Percentiles rank a stretch among this genome's conserved stretches.
Conservation (phyloP, 2,329 filamentous ascomycete species). For the Fusarium hainanense region DNA sequence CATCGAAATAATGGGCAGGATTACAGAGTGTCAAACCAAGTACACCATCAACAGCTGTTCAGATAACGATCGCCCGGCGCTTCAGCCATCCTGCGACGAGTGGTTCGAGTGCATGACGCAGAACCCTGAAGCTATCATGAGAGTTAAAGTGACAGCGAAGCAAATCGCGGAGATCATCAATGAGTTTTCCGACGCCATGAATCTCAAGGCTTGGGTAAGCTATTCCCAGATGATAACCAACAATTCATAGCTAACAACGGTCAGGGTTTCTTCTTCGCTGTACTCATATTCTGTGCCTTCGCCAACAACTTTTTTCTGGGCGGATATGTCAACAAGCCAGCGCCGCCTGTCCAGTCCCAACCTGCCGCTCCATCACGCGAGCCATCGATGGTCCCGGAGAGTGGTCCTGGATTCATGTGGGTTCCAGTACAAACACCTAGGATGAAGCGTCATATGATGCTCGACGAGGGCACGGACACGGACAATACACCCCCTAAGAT, state of each 20-base stretch:
- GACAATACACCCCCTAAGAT: constrained; percentile 61
- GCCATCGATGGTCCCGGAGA: constrained; percentile 45
- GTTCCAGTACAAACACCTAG: constrained; percentile 63
- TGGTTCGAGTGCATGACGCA: constrained; percentile 92
- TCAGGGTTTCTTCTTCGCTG: constrained; percentile 63
- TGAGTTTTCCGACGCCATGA: constrained; percentile 90
- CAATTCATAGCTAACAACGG: constrained; percentile 19
- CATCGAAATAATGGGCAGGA: constrained; percentile 76
- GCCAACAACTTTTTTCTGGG: constrained; percentile 63
- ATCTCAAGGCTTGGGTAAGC: constrained; percentile 76
- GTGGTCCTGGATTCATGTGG: constrained; percentile 60
- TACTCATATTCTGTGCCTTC: constrained; percentile 60
- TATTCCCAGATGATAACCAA: neutral
- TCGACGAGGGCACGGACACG: constrained; percentile 62
- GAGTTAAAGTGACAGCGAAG: constrained; percentile 83
- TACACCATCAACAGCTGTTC: constrained; percentile 82
- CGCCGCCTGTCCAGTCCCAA: constrained; percentile 44
- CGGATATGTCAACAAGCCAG: constrained; percentile 47
- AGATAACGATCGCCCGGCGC: constrained; percentile 72
- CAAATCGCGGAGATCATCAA: constrained; percentile 95
- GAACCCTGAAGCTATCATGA: constrained; percentile 80
- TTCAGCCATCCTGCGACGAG: constrained; percentile 77
- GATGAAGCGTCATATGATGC: constrained; percentile 55
- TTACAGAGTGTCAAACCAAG: constrained; percentile 76
- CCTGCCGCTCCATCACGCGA: constrained; percentile 35